Evolutionary conservation across 139 green algal species (phyloP), one percentile per base, ranked within the genome.

Genomic region (Auxenochlorella protothecoides): DNA sequence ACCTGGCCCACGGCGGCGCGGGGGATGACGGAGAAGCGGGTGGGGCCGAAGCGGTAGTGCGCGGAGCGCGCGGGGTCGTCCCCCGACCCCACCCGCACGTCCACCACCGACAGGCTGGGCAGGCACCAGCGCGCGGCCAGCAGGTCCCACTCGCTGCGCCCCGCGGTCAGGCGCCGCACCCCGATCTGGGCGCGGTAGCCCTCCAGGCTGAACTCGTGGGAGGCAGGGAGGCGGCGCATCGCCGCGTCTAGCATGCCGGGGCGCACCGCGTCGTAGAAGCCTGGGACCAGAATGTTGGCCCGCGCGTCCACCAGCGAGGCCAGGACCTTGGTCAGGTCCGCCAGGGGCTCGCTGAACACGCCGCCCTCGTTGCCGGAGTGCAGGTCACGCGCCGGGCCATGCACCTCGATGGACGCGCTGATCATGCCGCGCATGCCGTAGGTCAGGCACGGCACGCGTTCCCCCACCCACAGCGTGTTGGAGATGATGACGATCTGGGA

Each of bases 341-440:
- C 83, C 79, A 98, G 88, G 0, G 93, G 93, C 86, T 98, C 93
- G 9, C 80, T 87, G 78, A 97, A 96, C 54, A 95, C 87, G 63
- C 93, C 93, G 52, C 93, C 93, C 65, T 98, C 91, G 70, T 97
- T 97, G 77, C 93, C 93, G 59, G 78, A 90, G 85, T 98, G 93
- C 59, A 98, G 73, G 78, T 98, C 92, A 6, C 87, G 83, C 13
- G 81, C 62, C 3, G 92, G 89, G 6, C 93, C 93, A 11, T 71
- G 63, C 72, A 96, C 87, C 79, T 89, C 76, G 3, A 93, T 72
- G 27, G 68, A 84, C 53, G 89, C 68, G 57, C 59, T 74, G 52
- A 92, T 90, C 83, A 93, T 92, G 65, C 90, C 88, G 9, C 89
- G 73, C 92, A 97, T 97, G 80, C 93, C 93, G 78, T 96, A 96